Base-by-base conservation (phyloP, 1,284 basidiomycete genomes). In the Ustilago shanxiensis region DNA sequence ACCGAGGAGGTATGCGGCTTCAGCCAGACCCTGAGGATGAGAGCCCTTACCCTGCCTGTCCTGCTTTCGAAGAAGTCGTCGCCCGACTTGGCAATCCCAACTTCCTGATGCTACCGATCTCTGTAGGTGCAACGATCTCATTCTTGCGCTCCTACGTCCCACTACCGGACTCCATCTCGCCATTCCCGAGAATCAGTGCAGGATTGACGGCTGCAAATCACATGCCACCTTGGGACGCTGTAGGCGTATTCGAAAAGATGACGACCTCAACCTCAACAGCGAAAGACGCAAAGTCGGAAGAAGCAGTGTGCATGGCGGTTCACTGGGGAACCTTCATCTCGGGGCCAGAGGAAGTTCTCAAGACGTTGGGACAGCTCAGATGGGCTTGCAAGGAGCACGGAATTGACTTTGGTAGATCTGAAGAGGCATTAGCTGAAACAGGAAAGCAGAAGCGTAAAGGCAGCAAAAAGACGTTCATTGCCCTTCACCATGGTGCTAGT, bases 101-200 rank as follows among this genome's bases (percentile, higher is more conserved):
- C 18, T 69, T 84, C 28, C 49, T 72, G 29, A 71, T 85, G 62
- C 76, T 85, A 6, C 84, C 84, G 28, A 77, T 85, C 60, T 73
- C 75, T n/a, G 83, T 85, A 2, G 84, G 84, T 20, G 83, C 84
- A 8, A 84, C 84, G 26, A 75, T 83, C 56, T 79, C 78, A 0
- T 85, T 82, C 41, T 20, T 85, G 3, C 80, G 83, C 18, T 77
- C 73, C 3, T 84, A 81, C 55, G 72, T 84, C 11, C 79, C 76
- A 4, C 56, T 84, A 10, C 73, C 79, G 2, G 76, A 78, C 49
- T 55, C 67, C 54, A 59, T 74, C 47, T 77, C 69, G 5, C 82
- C 84, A 1, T 62, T 85, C 31, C 84, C 84, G 1, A 62, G 72
- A 20, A 66, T 84, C 31, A 60, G 65, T 26, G 51, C 68, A 2